These are phyloP conservation scores for Clavispora asparagi DNA, from an alignment of 805 yeast genomes.

Conservation along the genomic window DNA sequence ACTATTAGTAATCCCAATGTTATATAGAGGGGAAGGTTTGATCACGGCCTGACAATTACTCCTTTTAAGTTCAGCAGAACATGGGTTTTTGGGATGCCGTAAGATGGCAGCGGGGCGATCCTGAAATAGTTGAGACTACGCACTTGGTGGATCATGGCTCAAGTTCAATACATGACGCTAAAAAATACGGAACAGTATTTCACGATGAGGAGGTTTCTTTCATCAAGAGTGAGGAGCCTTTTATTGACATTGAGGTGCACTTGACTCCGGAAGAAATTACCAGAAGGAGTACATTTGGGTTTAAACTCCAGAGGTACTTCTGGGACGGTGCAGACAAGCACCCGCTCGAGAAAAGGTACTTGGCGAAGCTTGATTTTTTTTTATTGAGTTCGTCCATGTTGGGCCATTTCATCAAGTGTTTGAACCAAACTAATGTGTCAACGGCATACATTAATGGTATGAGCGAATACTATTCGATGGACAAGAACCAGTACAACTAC, in stretches of 20 bases:
- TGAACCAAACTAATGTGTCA: conserved; percentile 15
- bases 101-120: not conserved
- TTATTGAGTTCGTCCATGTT: conserved; percentile 17
- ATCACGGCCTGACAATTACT: too few species aligned
- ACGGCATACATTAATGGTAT: conserved; percentile 16
- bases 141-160: too few species aligned
- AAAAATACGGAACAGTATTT: not conserved
- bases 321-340: conserved; percentile 38
- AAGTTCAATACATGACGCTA: not conserved
- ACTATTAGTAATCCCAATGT: not conserved
- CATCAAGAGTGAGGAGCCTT: not conserved
- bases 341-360: conserved; percentile 29
- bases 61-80: too few species aligned
- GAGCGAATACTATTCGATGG: conserved; percentile 14
- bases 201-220: not conserved
- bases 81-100: not conserved
- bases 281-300: conserved; percentile 17
- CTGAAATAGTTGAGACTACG: not conserved
- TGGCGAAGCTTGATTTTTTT: conserved; percentile 30
- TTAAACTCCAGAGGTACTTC: conserved; percentile 20
- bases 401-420: conserved; percentile 15
- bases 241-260: conserved; percentile 6
- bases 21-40: too few species aligned
- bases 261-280: conserved; percentile 15
- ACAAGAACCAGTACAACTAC: conserved; percentile 14